Percentiles rank a stretch among this genome's conserved stretches.
Conservation (phyloP, 352 stramenopile genomes). For the Phytopythium oedochilum region DNA sequence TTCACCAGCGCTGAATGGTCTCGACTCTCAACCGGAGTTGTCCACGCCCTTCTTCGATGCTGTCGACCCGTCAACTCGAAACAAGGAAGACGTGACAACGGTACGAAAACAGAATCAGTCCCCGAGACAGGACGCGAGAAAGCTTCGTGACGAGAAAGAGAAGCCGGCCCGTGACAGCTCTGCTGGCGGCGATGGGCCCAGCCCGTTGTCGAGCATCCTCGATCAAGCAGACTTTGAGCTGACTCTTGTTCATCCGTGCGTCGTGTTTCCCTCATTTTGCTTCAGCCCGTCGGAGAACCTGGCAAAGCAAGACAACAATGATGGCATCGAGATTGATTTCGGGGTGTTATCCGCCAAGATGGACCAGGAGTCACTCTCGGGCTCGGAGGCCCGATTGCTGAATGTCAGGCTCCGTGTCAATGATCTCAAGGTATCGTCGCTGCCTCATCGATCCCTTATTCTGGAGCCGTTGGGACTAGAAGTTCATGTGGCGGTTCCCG, state of each 20-base stretch:
- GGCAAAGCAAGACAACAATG: constrained; percentile 11
- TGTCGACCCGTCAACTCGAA: constrained; percentile 30
- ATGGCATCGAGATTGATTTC: constrained; percentile 50
- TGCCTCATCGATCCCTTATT: constrained; percentile 20
- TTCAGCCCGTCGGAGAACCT: constrained; percentile 9
- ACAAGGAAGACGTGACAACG: not conserved
- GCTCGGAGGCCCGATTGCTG: not conserved
- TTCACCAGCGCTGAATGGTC: constrained; percentile 6
- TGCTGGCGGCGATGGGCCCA: not conserved
- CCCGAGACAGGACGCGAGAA: too few species aligned
- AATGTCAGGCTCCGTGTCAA: not conserved
- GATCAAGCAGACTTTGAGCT: constrained; percentile 30
- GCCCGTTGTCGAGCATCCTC: constrained; percentile 6
- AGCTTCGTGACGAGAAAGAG: not conserved
- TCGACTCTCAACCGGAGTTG: constrained; percentile 10
- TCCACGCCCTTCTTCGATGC: constrained; percentile 70
- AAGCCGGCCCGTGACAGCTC: not conserved
- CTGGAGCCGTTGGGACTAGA: constrained; percentile 34
- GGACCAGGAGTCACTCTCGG: not conserved
- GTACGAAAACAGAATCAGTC: not conserved
- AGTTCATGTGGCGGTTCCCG: constrained; percentile 16
- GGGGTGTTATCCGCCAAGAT: constrained; percentile 23
- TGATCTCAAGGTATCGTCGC: constrained; percentile 10
- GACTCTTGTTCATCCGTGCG: constrained; percentile 34
- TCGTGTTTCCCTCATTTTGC: constrained; percentile 40